A percentile compares a stretch with the other conserved stretches of the same genome.
Evolutionary conservation across 2,329 filamentous ascomycete species (phyloP).

Genomic region (Claviceps purpurea): DNA sequence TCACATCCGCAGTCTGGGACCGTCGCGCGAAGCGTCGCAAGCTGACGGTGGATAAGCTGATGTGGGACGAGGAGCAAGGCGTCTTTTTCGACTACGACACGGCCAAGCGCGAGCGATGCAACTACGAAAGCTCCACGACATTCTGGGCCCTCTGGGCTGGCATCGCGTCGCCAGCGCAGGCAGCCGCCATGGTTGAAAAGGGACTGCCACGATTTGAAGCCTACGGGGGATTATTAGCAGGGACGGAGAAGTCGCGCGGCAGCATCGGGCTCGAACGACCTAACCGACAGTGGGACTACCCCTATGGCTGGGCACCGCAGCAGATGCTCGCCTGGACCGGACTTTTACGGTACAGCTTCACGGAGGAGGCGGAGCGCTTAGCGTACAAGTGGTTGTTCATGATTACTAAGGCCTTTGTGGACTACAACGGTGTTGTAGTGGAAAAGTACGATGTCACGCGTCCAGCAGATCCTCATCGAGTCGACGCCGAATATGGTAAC

Average conservation of each 20-base stretch:
- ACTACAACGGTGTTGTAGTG: slow-evolving; percentile 95
- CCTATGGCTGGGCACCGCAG: slow-evolving; percentile 96
- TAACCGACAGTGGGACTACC: slow-evolving; percentile 97
- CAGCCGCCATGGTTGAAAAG: slow-evolving; percentile 65
- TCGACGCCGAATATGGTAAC: slow-evolving; percentile 95
- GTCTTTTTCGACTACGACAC: slow-evolving; percentile 99
- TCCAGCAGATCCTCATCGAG: slow-evolving; percentile 78
- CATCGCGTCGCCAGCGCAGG: slow-evolving; percentile 72
- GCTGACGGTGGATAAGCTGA: slow-evolving; percentile 75
- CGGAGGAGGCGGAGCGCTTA: slow-evolving; percentile 75
- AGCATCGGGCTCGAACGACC: slow-evolving; percentile 66
- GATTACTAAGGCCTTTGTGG: slow-evolving; percentile 96
- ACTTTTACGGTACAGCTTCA: slow-evolving; percentile 79
- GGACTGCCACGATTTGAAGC: slow-evolving; percentile 81
- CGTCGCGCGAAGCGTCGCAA: slow-evolving; percentile 75
- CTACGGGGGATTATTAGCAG: slow-evolving; percentile 75
- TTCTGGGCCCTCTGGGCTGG: slow-evolving; percentile 98
- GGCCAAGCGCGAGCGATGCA: slow-evolving; percentile 61
- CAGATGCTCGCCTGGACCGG: slow-evolving; percentile 97
- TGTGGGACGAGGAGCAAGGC: slow-evolving; percentile 83
- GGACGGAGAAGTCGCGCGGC: slow-evolving; percentile 80
- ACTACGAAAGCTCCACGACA: slow-evolving; percentile 83
- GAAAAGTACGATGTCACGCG: slow-evolving; percentile 98
- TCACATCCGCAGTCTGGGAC: slow-evolving; percentile 83
- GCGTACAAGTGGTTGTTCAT: slow-evolving; percentile 97